Percentiles rank a stretch among this genome's conserved stretches.
Evolutionary conservation across 805 yeast genomes (phyloP).

Genomic region (Monosporozyma unispora): DNA sequence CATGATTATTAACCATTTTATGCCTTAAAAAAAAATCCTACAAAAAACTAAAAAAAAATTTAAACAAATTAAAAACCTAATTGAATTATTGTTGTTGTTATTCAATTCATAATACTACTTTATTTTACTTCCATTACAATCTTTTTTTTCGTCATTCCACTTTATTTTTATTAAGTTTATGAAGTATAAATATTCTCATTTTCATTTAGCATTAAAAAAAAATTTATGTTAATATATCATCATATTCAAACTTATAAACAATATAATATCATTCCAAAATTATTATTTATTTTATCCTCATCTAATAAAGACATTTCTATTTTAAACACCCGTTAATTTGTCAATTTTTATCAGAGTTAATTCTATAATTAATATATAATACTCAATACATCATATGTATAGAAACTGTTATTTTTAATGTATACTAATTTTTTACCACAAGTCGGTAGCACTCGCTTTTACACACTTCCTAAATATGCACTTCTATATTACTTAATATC

Average conservation of each 20-base stretch:
- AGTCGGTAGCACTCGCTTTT: too few relatives aligned
- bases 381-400: slow-evolving; percentile 1
- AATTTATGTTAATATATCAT: slow-evolving; percentile 3
- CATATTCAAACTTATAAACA: slow-evolving; percentile 4
- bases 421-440: neutral
- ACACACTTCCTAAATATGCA: too few relatives aligned
- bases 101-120: neutral
- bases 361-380: neutral
- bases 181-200: slow-evolving; percentile 1
- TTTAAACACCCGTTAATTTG: neutral
- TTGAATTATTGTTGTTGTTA: neutral
- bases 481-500: too few relatives aligned
- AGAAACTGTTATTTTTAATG: neutral
- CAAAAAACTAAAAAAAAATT: neutral
- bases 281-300: neutral
- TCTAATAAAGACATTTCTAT: neutral
- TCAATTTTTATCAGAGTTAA: neutral
- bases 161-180: neutral
- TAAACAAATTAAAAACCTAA: neutral
- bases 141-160: neutral
- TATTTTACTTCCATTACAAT: neutral
- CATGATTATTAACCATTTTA: neutral
- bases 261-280: slow-evolving; percentile 4
- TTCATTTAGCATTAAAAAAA: slow-evolving; percentile 1
- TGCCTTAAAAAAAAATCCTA: neutral